Evolutionary conservation across 164 flowering plant genomes (phyloP).

Genomic region (Liquidambar formosana): DNA sequence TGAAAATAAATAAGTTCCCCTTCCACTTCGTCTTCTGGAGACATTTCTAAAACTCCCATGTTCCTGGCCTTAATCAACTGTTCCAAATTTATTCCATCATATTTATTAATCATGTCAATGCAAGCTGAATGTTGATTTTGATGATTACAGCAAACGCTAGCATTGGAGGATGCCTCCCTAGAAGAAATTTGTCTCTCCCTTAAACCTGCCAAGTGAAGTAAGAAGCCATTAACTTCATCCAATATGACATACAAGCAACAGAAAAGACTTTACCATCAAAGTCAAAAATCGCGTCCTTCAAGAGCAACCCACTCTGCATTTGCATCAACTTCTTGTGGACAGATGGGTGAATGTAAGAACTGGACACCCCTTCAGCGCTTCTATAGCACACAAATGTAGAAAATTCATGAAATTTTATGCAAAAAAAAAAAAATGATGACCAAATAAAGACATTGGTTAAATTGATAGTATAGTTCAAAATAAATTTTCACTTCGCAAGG

Average conservation of each 20-base stretch:
- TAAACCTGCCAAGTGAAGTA: conserved; percentile 34
- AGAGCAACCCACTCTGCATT: conserved; percentile 25
- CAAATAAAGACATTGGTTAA: too few relatives aligned
- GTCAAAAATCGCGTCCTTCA: conserved; percentile 13
- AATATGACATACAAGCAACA: neutral
- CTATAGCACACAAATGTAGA: conserved; percentile 35
- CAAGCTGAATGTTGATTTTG: conserved; percentile 23
- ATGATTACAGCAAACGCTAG: conserved; percentile 28
- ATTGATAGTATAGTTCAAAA: too few relatives aligned
- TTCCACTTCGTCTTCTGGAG: conserved; percentile 89
- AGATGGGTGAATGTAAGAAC: conserved; percentile 52
- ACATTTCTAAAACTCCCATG: conserved; percentile 47
- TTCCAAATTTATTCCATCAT: conserved; percentile 31
- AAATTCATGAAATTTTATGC: neutral
- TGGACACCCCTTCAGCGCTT: conserved; percentile 15
- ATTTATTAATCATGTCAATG: conserved; percentile 16
- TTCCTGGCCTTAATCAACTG: conserved; percentile 50
- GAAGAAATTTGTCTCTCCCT: conserved; percentile 21
- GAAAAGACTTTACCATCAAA: conserved; percentile 33
- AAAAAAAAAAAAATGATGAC: neutral
- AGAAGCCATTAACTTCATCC: conserved; percentile 5
- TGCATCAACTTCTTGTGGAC: conserved; percentile 44
- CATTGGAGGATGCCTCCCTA: conserved; percentile 31
- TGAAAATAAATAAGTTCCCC: conserved; percentile 83
- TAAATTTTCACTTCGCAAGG: too few relatives aligned